phyloP scores from a whole-genome alignment of 257 asterid species.

The Nemophila menziesii region DNA sequence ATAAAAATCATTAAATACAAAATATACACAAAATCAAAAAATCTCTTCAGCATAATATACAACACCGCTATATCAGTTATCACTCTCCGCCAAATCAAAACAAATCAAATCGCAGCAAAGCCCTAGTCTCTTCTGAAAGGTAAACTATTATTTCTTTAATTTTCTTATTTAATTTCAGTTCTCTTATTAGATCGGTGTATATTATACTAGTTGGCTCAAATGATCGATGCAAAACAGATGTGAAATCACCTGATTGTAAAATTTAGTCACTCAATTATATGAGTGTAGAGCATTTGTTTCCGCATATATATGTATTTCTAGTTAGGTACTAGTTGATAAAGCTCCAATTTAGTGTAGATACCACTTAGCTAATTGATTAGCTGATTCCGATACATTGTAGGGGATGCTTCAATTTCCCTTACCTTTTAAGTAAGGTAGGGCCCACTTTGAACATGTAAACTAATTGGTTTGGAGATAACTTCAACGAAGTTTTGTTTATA shows the following conservation, averaged over 20 bases:
- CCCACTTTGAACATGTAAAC: no score
- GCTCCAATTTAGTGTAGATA: neutral
- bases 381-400: neutral
- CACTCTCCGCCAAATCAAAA: no score
- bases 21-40: neutral
- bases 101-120: neutral
- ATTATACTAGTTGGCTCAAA: no score
- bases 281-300: neutral
- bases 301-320: no score
- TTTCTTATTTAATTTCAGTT: neutral
- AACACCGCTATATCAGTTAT: neutral
- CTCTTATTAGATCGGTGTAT: neutral
- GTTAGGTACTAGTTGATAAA: no score
- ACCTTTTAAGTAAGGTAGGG: no score
- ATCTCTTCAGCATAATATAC: neutral
- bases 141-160: no score
- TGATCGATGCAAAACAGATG: neutral
- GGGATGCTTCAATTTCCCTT: no score
- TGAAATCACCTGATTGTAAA: neutral
- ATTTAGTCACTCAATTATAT: no score
- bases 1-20: neutral
- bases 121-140: neutral
- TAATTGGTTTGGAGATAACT: no score
- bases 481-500: no score
- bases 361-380: neutral